Conservation (phyloP, 208 protist genomes). For the Trypanosoma theileri region DNA sequence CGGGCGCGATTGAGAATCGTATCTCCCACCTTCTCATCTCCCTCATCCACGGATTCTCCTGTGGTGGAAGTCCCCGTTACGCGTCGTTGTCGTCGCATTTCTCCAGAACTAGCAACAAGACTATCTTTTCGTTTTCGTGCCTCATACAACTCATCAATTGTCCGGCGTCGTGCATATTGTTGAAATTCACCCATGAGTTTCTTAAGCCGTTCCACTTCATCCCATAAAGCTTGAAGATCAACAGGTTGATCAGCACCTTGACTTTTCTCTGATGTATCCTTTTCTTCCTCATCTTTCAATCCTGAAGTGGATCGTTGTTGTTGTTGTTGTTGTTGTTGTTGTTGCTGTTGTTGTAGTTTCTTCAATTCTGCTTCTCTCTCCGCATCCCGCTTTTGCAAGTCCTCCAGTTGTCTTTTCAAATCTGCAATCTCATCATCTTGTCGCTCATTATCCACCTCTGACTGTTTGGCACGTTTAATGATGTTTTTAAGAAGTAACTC, state of each 20-base stretch:
- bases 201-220: slow-evolving; percentile 64
- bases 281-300: no score
- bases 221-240: slow-evolving; percentile 52
- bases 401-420: slow-evolving; percentile 35
- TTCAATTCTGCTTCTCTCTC: slow-evolving; percentile 18
- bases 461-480: slow-evolving; percentile 43
- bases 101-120: slow-evolving; percentile 1
- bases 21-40: slow-evolving; percentile 43
- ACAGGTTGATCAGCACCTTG: background rate
- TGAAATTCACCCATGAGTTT: slow-evolving; percentile 53
- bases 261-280: slow-evolving; percentile 1
- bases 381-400: slow-evolving; percentile 30
- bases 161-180: slow-evolving; percentile 46
- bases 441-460: slow-evolving; percentile 50
- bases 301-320: background rate
- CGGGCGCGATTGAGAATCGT: slow-evolving; percentile 61
- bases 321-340: slow-evolving; percentile 20
- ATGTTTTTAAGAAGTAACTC: slow-evolving; percentile 72
- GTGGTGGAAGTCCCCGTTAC: background rate
- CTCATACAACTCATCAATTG: slow-evolving; percentile 82
- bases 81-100: background rate
- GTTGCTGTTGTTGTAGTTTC: slow-evolving; percentile 7
- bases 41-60: slow-evolving; percentile 13
- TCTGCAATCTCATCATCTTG: slow-evolving; percentile 47
- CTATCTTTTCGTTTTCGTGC: slow-evolving; percentile 54